Evolutionary conservation across 2,329 filamentous ascomycete genomes (phyloP), one percentile per base, ranked within the genome.

Genomic region (Verticillium nubilum): DNA sequence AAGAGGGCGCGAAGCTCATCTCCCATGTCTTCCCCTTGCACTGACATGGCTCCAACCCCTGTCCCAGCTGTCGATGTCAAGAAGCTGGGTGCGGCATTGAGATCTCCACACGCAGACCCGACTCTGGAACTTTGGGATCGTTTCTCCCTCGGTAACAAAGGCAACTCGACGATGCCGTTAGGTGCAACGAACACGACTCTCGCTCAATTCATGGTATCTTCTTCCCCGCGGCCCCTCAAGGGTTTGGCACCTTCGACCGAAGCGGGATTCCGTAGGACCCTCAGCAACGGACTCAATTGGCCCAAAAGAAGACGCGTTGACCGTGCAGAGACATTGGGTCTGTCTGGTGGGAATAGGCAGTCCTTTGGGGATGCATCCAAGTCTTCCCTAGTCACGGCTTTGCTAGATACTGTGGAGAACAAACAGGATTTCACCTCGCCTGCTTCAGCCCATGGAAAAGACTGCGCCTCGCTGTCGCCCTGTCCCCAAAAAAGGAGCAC

Each of bases 1-100:
- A 93, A 92, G 71, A 83, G 90, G 59, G 86, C 87, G 17, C 83
- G 86, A 65, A 92, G 88, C 73, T 91, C 89, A 13, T 92, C 90
- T 0, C 89, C 90, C 1, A 74, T 81, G 2, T 87, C 86, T 5
- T 92, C 90, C 1, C 89, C 90, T 1, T 80, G 82, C 54, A 62
- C 73, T 17, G 75, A 81, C 15, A 79, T 76, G 56, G 66, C 73
- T 5, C 72, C 70, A 27, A 74, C 76, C 1, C 77, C 79, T 6
- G 56, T 28, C 23, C 56, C 56, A 3, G 68, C 80, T 0, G 75
- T 87, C 62, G 85, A 89, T 65, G 74, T 87, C 42, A 81, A 85
- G 67, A 79, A 80, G 63, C 73, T 88, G 50, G 81, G 83, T 42
- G 78, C 81, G 58, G 78, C 84, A 0, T 72, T 90, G 52, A 86